Percentiles rank a stretch among this genome's conserved stretches.
These are phyloP conservation scores for Suillus lakei DNA, from an alignment of 768 basidiomycete genomes.

Conservation along the genomic window DNA sequence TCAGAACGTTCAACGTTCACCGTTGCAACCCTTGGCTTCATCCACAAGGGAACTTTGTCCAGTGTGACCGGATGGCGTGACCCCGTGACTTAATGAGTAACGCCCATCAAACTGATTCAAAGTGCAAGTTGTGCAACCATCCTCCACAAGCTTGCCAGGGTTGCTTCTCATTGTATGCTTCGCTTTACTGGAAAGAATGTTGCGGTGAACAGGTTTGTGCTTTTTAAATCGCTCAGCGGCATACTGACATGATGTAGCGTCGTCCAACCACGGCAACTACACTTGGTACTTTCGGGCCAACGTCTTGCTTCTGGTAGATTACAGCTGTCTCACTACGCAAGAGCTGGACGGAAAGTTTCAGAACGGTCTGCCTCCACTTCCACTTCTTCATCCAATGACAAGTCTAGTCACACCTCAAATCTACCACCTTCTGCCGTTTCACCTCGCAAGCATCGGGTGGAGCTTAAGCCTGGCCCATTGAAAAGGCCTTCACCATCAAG, in stretches of 20 bases:
- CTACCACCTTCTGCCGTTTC: slow-evolving; percentile 28
- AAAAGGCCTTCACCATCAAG: slow-evolving; percentile 41
- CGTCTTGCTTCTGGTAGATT: slow-evolving; percentile 14
- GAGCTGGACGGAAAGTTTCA: background rate
- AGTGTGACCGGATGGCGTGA: background rate
- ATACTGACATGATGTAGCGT: background rate
- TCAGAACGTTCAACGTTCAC: too few relatives aligned
- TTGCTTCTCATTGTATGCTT: slow-evolving; percentile 42
- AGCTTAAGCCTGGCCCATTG: slow-evolving; percentile 68
- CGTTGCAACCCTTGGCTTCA: too few relatives aligned
- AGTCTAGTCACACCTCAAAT: slow-evolving; percentile 25
- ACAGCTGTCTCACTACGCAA: background rate
- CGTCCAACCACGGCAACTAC: background rate
- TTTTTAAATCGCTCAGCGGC: background rate
- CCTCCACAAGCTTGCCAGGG: slow-evolving; percentile 1
- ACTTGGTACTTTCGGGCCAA: slow-evolving; percentile 5
- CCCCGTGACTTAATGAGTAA: background rate
- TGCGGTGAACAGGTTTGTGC: slow-evolving; percentile 41
- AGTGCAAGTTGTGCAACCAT: slow-evolving; percentile 3
- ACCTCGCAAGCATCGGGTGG: slow-evolving; percentile 49
- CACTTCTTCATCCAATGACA: slow-evolving; percentile 24
- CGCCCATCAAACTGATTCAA: background rate
- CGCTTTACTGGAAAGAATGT: slow-evolving; percentile 42
- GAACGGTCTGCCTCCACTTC: slow-evolving; percentile 26
- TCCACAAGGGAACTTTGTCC: background rate